phyloP scores from a whole-genome alignment of 2,329 filamentous ascomycete genomes.

The Colletotrichum euphorbiae region DNA sequence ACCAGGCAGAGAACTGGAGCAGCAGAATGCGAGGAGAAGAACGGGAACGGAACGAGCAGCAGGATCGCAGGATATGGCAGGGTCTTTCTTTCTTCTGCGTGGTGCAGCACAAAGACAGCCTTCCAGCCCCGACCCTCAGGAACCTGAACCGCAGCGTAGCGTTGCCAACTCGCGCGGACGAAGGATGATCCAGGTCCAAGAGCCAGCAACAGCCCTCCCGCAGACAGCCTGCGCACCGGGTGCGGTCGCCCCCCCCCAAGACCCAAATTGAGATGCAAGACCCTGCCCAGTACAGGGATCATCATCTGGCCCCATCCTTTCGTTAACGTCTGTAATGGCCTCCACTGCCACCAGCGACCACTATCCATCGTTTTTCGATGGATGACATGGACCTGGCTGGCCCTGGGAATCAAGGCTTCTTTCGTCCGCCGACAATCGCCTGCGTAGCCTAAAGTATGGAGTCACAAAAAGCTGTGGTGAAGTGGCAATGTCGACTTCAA shows the following conservation, averaged over 20 bases:
- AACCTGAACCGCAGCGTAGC: conserved; percentile 24
- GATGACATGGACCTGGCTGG: conserved; percentile 16
- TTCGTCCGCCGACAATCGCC: not conserved
- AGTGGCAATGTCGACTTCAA: not conserved
- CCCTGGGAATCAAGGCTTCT: not conserved
- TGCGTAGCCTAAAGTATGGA: not conserved
- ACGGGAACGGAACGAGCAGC: not conserved
- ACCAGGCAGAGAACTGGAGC: not conserved
- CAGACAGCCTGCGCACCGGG: not conserved
- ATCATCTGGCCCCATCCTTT: conserved; percentile 30
- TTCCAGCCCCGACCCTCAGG: conserved; percentile 30
- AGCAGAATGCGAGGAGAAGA: not conserved
- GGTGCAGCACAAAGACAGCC: conserved; percentile 13
- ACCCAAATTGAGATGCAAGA: conserved; percentile 24
- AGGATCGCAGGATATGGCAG: not conserved
- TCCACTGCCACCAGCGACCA: conserved; percentile 21
- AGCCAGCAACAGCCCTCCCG: conserved; percentile 23
- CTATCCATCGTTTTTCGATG: conserved; percentile 12
- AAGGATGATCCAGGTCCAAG: conserved; percentile 39
- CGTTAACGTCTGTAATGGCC: conserved; percentile 26
- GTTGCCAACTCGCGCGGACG: conserved; percentile 18
- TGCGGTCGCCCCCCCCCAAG: conserved; percentile 28
- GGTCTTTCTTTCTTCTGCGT: conserved; percentile 15
- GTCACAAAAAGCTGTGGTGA: not conserved
- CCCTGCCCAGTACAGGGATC: conserved; percentile 38